Conservation (phyloP, 352 stramenopile species). For the Globisporangium mamillatum region DNA sequence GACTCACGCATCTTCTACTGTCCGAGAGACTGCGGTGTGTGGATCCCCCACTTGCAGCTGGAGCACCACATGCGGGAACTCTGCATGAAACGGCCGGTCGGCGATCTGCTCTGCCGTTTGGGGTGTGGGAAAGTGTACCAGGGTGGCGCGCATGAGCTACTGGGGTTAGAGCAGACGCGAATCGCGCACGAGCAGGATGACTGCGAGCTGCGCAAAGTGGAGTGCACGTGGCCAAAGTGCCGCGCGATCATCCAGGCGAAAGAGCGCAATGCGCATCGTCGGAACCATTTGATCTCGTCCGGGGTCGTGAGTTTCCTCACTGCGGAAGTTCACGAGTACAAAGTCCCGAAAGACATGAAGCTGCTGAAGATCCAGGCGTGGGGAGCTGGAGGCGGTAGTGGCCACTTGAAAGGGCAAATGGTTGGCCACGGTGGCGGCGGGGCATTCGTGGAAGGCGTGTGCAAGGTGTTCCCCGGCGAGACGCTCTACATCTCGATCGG, state of each 20-base stretch:
- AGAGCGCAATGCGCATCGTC: slow-evolving; percentile 61
- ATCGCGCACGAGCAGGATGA: slow-evolving; percentile 71
- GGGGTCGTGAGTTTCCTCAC: slow-evolving; percentile 64
- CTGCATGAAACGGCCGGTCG: slow-evolving; percentile 59
- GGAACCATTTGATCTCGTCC: slow-evolving; percentile 53
- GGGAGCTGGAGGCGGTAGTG: slow-evolving; percentile 68
- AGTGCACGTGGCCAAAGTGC: slow-evolving; percentile 75
- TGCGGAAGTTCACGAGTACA: slow-evolving; percentile 58
- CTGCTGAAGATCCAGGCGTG: slow-evolving; percentile 70
- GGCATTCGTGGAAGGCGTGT: slow-evolving; percentile 64
- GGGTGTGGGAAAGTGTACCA: slow-evolving; percentile 55
- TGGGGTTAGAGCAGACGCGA: slow-evolving; percentile 62
- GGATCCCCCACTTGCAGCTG: slow-evolving; percentile 46
- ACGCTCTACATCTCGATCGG: slow-evolving; percentile 62
- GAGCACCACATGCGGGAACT: slow-evolving; percentile 50
- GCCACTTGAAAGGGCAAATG: slow-evolving; percentile 44
- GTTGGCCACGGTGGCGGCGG: slow-evolving; percentile 59
- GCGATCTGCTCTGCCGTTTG: slow-evolving; percentile 54
- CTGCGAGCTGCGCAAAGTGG: slow-evolving; percentile 58
- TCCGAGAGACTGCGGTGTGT: slow-evolving; percentile 66
- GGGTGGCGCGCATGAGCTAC: slow-evolving; percentile 52
- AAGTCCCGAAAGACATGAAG: slow-evolving; percentile 60
- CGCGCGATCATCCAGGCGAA: slow-evolving; percentile 43
- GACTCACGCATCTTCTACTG: slow-evolving; percentile 52
- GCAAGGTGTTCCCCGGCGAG: slow-evolving; percentile 60